Evolutionary conservation across 2,329 filamentous ascomycete species (phyloP).

Genomic region (Exserohilum turcica): DNA sequence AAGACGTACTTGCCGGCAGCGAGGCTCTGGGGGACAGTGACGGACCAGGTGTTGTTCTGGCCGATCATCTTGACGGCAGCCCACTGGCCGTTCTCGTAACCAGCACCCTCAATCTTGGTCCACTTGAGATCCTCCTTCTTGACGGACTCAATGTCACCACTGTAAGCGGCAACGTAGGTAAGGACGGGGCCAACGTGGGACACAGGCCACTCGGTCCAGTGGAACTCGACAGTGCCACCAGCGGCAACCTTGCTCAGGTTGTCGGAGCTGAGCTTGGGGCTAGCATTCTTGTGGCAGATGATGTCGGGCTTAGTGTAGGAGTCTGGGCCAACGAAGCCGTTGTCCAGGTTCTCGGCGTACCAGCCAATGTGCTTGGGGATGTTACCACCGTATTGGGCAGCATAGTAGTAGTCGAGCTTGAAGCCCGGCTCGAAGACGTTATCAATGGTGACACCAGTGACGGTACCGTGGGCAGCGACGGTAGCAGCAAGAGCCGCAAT

Average conservation of each 20-base stretch:
- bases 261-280: conserved; percentile 47
- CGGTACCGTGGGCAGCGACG: conserved; percentile 55
- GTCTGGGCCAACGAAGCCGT: conserved; percentile 43
- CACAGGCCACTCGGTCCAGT: conserved; percentile 56
- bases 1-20: conserved; percentile 60
- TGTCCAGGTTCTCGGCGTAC: conserved; percentile 46
- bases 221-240: conserved; percentile 60
- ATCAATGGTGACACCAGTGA: conserved; percentile 54
- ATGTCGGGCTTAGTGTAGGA: conserved; percentile 50
- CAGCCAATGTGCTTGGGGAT: conserved; percentile 53
- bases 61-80: conserved; percentile 46
- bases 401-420: conserved; percentile 51
- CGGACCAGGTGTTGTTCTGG: conserved; percentile 57
- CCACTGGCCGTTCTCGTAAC: conserved; percentile 43
- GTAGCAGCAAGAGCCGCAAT: conserved; percentile 47
- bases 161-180: conserved; percentile 47
- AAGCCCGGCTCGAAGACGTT: conserved; percentile 54
- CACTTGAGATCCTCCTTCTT: conserved; percentile 45
- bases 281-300: conserved; percentile 65
- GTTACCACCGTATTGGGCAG: conserved; percentile 30
- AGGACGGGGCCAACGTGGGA: conserved; percentile 48
- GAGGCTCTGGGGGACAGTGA: conserved; percentile 54
- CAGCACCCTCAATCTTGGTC: conserved; percentile 46
- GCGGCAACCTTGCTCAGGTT: conserved; percentile 62
- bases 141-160: conserved; percentile 37